Percentiles rank a stretch among this genome's conserved stretches.
Evolutionary conservation across 1,284 basidiomycete genomes (phyloP).

Genomic region (Erythrobasidium hasegawianum): DNA sequence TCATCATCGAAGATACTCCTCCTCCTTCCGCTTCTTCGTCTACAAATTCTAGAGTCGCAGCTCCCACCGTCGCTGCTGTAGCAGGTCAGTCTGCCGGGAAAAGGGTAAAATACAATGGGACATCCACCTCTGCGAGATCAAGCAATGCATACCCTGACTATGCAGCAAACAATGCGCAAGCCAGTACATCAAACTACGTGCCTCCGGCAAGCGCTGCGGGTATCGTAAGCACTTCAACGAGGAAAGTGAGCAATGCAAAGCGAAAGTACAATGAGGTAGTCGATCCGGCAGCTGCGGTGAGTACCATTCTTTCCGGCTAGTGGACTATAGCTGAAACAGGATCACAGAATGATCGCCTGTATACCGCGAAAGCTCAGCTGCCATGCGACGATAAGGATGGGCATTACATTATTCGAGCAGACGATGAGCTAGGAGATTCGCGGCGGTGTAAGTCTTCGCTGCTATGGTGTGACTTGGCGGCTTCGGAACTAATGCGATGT

Average conservation of each 20-base stretch:
- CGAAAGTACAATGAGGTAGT: constrained; percentile 32
- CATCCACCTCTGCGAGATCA: neutral
- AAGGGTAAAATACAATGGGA: neutral
- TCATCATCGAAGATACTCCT: constrained; percentile 35
- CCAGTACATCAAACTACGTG: neutral
- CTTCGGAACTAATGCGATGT: neutral
- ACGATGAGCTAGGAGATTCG: constrained; percentile 46
- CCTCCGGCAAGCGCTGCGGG: too few relatives aligned
- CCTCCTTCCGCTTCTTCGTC: constrained; percentile 27
- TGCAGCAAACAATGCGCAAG: neutral
- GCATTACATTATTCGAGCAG: constrained; percentile 50
- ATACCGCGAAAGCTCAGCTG: neutral
- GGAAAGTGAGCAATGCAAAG: constrained; percentile 13
- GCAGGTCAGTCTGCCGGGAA: neutral
- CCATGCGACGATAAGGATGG: constrained; percentile 50
- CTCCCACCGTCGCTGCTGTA: neutral
- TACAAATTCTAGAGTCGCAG: neutral
- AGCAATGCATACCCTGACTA: neutral
- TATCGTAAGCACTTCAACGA: neutral
- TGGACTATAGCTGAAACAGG: neutral
- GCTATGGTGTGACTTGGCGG: neutral
- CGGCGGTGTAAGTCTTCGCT: constrained; percentile 31
- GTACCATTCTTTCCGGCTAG: neutral
- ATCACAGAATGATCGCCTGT: constrained; percentile 18
- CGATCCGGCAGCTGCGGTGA: constrained; percentile 22